A percentile compares a stretch with the other conserved stretches of the same genome.
phyloP scores from a whole-genome alignment of 2,329 filamentous ascomycete species.

The Myriangium duriaei region DNA sequence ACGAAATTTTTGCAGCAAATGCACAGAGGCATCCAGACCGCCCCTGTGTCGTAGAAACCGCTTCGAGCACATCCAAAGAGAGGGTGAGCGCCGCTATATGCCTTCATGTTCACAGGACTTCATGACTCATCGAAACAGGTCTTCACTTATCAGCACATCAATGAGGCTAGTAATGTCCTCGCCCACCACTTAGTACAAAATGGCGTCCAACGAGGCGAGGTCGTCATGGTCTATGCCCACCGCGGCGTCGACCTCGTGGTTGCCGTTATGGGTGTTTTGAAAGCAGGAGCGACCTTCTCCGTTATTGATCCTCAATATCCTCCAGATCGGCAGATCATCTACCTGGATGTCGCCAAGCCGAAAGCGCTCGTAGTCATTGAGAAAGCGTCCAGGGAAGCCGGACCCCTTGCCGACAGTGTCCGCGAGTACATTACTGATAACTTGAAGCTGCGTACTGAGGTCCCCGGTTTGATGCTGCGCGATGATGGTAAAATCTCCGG shows the following conservation, averaged over 20 bases:
- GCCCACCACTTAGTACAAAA: conserved; percentile 65
- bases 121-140: conserved; percentile 12
- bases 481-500: conserved; percentile 63
- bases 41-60: conserved; percentile 56
- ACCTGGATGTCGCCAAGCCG: conserved; percentile 68
- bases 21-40: conserved; percentile 56
- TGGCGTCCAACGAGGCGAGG: conserved; percentile 66
- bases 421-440: conserved; percentile 59
- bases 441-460: conserved; percentile 56
- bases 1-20: conserved; percentile 56
- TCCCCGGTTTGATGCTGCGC: conserved; percentile 60
- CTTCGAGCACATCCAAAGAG: conserved; percentile 30
- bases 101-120: background rate
- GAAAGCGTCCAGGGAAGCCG: conserved; percentile 56
- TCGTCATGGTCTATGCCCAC: conserved; percentile 86
- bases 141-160: conserved; percentile 79
- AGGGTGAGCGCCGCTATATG: conserved; percentile 12
- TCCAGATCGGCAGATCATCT: conserved; percentile 67
- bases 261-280: conserved; percentile 62
- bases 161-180: conserved; percentile 68
- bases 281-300: conserved; percentile 47
- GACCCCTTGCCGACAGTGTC: conserved; percentile 48
- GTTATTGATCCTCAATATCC: conserved; percentile 75
- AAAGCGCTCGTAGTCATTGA: conserved; percentile 60
- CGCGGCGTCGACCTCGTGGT: conserved; percentile 67